Base-by-base conservation (phyloP, 2,329 filamentous ascomycete genomes). In the Calonectria hongkongensis region DNA sequence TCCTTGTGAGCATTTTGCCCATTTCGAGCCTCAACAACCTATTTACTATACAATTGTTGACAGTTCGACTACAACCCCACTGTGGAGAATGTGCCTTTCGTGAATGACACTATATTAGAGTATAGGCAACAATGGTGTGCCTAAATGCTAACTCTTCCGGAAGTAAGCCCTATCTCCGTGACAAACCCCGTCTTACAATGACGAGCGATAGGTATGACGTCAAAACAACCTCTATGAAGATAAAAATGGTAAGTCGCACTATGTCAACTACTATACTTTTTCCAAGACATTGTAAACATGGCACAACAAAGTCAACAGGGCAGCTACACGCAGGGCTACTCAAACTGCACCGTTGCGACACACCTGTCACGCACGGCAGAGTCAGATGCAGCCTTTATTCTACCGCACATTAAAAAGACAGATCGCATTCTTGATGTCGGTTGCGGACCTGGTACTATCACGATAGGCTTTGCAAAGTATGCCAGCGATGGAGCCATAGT, bases 391-490 rank as follows among this genome's bases (percentile, higher is more conserved):
- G 81, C 80, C 68, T 86, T 85, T 72, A 78, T 88, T 3, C 73
- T 87, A 2, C 84, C 85, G 0, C 76, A 86, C 74, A 80, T 88
- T 72, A 81, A 83, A 47, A 76, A 81, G 0, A 77, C 79, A 8
- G 82, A 85, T 80, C 76, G 72, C 25, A 81, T 89, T 56, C 84
- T 89, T 66, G 87, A 89, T 73, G 81, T 88, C 39, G 87, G 87
- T 66, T 88, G 87, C 77, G 87, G 87, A 0, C 86, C 87, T 0
- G 87, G 87, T 5, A 87, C 85, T 58, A 88, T 89, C 79, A 87
- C 86, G 13, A 81, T 82, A 0, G 84, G 84, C 41, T 80, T 88
- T 30, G 82, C 82, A 54, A 77, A 80, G n/a, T 77, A 82, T 51
- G 84, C 83, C 0, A 79, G 81, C 6, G 64, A 83, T 27, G 86